phyloP scores from a whole-genome alignment of 306 rosid genomes.

The Corylus heterophylla region DNA sequence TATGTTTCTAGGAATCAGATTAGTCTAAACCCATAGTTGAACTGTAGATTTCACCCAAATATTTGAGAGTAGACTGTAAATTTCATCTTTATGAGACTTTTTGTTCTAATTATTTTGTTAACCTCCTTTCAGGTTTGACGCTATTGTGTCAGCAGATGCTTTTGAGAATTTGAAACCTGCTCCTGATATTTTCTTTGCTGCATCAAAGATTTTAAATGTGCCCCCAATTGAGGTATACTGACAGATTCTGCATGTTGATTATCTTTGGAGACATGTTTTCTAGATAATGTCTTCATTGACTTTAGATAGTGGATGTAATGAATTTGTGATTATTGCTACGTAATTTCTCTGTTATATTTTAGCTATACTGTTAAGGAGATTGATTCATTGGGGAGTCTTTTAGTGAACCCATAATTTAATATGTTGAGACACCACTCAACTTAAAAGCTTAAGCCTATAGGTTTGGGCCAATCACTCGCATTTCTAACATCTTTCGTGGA shows the following conservation, averaged over 20 bases:
- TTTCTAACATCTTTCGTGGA: too few relatives aligned
- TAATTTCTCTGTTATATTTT: background rate
- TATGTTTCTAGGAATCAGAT: background rate
- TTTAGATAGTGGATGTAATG: conserved; percentile 20
- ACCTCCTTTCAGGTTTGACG: conserved; percentile 79
- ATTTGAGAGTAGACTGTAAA: background rate
- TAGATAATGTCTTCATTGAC: background rate
- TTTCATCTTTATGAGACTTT: background rate
- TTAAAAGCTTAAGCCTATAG: too few relatives aligned
- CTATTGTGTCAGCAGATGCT: conserved; percentile 94
- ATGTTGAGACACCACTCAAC: too few relatives aligned
- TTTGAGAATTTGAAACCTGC: conserved; percentile 97
- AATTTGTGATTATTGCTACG: background rate
- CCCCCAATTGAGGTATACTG: conserved; percentile 66
- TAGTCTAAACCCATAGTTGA: background rate
- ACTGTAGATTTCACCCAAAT: background rate
- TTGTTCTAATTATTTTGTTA: conserved; percentile 19
- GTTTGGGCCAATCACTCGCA: too few relatives aligned
- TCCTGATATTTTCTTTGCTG: conserved; percentile 95
- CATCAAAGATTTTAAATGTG: conserved; percentile 73
- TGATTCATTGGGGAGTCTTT: too few relatives aligned
- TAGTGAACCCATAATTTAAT: too few relatives aligned
- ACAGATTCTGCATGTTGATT: conserved; percentile 22
- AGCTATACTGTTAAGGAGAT: too few relatives aligned
- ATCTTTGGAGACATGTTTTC: background rate